phyloP scores from a whole-genome alignment of 176 grass and related monocot species.

The Poa annua region DNA sequence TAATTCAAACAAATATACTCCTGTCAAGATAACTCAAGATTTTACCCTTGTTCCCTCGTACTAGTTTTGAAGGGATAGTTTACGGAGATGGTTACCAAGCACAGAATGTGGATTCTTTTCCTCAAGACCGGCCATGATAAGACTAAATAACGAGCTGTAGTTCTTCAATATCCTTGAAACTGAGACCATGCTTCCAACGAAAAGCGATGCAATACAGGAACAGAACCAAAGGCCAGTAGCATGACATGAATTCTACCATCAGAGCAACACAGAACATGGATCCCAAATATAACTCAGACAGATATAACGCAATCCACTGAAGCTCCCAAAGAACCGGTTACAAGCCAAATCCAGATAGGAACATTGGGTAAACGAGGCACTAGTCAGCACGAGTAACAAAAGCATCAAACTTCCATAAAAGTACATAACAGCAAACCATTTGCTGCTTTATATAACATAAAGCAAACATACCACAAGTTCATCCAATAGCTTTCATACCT shows the following conservation, averaged over 20 bases:
- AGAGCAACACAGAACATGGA: constrained; percentile 36
- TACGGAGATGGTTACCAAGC: constrained; percentile 14
- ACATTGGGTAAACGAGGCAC: constrained; percentile 28
- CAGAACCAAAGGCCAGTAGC: constrained; percentile 47
- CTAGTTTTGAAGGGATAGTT: constrained; percentile 23
- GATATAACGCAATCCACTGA: constrained; percentile 43
- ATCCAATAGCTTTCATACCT: constrained; percentile 43
- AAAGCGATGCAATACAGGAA: constrained; percentile 35
- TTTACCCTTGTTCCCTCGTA: constrained; percentile 40
- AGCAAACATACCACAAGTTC: constrained; percentile 31
- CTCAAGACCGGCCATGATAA: background rate
- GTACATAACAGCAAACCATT: constrained; percentile 31
- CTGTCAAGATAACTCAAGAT: constrained; percentile 34
- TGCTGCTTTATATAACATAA: constrained; percentile 38
- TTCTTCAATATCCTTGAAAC: constrained; percentile 29
- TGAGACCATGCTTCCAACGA: background rate
- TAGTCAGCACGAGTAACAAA: constrained; percentile 40
- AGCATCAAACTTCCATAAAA: constrained; percentile 19
- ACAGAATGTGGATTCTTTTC: constrained; percentile 25
- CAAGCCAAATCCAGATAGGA: constrained; percentile 51
- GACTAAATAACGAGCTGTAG: background rate
- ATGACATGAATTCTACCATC: constrained; percentile 41
- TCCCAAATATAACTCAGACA: constrained; percentile 48
- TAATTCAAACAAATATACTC: constrained; percentile 10
- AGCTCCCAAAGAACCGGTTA: constrained; percentile 31